A percentile compares a stretch with the other conserved stretches of the same genome.
Conservation (phyloP, 78 protist species). For the Dictyostelium capitatum region DNA sequence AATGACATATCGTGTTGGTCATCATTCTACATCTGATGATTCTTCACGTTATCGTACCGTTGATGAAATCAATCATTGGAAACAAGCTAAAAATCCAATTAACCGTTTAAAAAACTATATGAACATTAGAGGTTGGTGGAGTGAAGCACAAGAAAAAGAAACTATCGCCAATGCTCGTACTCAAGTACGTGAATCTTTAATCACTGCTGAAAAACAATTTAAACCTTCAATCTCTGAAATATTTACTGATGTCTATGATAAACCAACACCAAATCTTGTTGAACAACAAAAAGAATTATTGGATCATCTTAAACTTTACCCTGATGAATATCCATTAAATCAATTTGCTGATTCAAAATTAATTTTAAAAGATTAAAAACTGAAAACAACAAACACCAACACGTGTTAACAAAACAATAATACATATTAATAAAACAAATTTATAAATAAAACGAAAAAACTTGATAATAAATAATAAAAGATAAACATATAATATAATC, state of each 20-base stretch:
- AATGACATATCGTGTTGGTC: slow-evolving; percentile 90
- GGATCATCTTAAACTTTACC: slow-evolving; percentile 77
- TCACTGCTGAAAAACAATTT: slow-evolving; percentile 63
- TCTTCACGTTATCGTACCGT: slow-evolving; percentile 92
- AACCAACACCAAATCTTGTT: slow-evolving; percentile 50
- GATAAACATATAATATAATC: no score
- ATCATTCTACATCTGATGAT: slow-evolving; percentile 98
- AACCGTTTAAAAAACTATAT: slow-evolving; percentile 44
- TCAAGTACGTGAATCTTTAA: slow-evolving; percentile 54
- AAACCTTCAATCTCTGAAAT: slow-evolving; percentile 84
- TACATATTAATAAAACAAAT: background rate
- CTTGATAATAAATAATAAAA: no score
- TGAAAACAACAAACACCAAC: background rate
- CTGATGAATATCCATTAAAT: slow-evolving; percentile 85
- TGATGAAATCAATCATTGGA: slow-evolving; percentile 86
- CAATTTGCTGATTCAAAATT: slow-evolving; percentile 33
- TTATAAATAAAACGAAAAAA: background rate
- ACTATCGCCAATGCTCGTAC: slow-evolving; percentile 22
- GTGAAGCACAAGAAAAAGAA: slow-evolving; percentile 56
- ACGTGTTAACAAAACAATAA: background rate
- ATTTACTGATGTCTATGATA: slow-evolving; percentile 93
- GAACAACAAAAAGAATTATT: slow-evolving; percentile 82
- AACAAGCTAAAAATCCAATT: slow-evolving; percentile 52
- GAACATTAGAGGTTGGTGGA: slow-evolving; percentile 76
- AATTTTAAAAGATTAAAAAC: slow-evolving; percentile 6